Base-by-base conservation (phyloP, 2,329 filamentous ascomycete genomes). In the Fusarium brachygibbosum region DNA sequence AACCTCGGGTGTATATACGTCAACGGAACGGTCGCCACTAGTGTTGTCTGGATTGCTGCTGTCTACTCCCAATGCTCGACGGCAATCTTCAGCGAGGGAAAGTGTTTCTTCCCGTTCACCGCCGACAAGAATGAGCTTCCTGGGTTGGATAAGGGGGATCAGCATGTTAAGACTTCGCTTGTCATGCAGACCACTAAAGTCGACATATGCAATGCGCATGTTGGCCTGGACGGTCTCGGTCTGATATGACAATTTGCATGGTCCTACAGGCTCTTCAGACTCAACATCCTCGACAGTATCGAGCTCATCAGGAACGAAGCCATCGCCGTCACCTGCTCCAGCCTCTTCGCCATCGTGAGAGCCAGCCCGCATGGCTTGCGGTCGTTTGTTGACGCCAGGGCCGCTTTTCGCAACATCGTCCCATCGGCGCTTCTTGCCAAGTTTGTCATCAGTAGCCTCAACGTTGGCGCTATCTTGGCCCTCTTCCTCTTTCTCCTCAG, bases 401-500 rank as follows among this genome's bases (percentile, higher is more conserved):
- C 59, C 66, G 25, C 69, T 75, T 67, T 79, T 79, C n/a, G 67
- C 72, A 35, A 79, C 82, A 63, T 97, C 93, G 70, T 95, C 93
- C 93, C 95, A 98, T 79, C 93, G 97, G 64, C 96, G 88, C 81
- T 99, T 99, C 82, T 95, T 94, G 19, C 95, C 96, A 21, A 97
- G 86, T 45, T 87, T 87, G 52, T 88, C 88, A 68, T 91, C 85
- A 32, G 81, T 80, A 58, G 88, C 66, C 17, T 76, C 71, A 17
- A 78, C 35, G 29, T 75, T 73, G 10, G 68, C 55, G 19, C 69
- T 73, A 49, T 90, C 89, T 52, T 90, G 87, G 14, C 87, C 88
- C 40, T 93, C 91, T 19, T 89, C 87, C 60, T 97, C 93, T 59
- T 93, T 90, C 79, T 98, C 96, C 76, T 99, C 96, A 0, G 94